These are phyloP conservation scores for Calonectria pteridis DNA, from an alignment of 2,329 filamentous ascomycete species.

Conservation along the genomic window DNA sequence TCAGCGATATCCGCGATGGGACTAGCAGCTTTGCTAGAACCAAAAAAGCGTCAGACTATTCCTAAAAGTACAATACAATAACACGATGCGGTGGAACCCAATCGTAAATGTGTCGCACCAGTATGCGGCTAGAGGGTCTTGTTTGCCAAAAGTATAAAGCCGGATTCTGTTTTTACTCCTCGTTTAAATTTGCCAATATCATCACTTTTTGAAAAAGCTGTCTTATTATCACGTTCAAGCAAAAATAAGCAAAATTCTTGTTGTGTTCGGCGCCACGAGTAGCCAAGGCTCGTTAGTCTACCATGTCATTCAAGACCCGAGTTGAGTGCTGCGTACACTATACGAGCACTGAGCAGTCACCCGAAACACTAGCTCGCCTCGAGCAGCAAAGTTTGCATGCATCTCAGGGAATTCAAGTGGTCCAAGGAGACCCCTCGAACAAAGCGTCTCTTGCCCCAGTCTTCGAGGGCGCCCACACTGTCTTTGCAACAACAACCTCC, in stretches of 20 bases:
- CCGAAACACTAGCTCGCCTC: not conserved
- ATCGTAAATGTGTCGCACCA: not conserved
- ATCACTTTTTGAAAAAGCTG: not conserved
- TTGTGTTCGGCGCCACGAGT: not conserved
- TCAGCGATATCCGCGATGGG: not conserved
- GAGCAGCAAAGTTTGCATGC: not conserved
- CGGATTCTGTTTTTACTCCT: not conserved
- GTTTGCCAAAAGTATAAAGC: not conserved
- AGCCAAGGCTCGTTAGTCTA: not conserved
- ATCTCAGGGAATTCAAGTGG: not conserved
- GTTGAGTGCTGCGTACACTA: not conserved
- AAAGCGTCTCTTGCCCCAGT: not conserved
- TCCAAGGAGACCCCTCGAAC: not conserved
- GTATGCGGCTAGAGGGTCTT: not conserved
- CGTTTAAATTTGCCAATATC: not conserved
- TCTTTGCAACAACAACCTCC: not conserved
- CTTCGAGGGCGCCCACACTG: not conserved
- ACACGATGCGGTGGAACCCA: not conserved
- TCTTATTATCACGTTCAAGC: not conserved
- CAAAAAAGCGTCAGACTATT: not conserved
- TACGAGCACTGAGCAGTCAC: not conserved
- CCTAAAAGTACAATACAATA: not conserved
- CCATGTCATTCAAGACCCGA: constrained; percentile 4
- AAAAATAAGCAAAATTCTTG: not conserved
- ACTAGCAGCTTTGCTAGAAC: not conserved